Evolutionary conservation across 164 flowering plant species (phyloP).

Genomic region (Magnolia officinalis): DNA sequence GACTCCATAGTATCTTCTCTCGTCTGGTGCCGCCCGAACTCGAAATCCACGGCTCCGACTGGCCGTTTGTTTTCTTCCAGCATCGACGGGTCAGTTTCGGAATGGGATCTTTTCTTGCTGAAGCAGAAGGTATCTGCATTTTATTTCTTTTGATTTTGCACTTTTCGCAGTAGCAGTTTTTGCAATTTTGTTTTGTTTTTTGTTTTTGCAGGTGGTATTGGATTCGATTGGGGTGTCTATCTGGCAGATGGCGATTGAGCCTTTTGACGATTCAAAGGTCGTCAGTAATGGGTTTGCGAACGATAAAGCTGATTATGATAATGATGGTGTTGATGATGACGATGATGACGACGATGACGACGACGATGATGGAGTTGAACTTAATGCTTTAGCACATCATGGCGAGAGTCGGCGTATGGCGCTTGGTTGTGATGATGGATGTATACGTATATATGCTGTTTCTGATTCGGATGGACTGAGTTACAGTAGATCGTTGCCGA

Average conservation of each 20-base stretch:
- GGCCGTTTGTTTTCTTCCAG: slow-evolving; percentile 68
- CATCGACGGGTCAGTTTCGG: slow-evolving; percentile 72
- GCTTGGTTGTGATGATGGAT: slow-evolving; percentile 90
- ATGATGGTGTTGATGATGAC: background rate
- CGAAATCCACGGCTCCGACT: slow-evolving; percentile 21
- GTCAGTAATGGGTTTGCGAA: slow-evolving; percentile 53
- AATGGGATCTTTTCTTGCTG: slow-evolving; percentile 77
- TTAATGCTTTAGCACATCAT: slow-evolving; percentile 24
- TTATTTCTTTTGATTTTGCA: background rate
- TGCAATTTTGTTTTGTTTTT: background rate
- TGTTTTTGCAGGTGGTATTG: slow-evolving; percentile 52
- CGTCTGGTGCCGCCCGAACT: slow-evolving; percentile 48
- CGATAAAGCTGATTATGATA: slow-evolving; percentile 25
- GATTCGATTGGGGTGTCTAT: slow-evolving; percentile 79
- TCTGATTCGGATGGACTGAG: slow-evolving; percentile 50
- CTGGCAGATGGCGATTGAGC: slow-evolving; percentile 93
- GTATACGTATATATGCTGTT: slow-evolving; percentile 60
- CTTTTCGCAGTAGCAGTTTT: background rate
- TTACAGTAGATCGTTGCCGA: slow-evolving; percentile 63
- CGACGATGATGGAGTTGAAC: slow-evolving; percentile 40
- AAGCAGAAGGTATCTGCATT: slow-evolving; percentile 47
- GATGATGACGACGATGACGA: slow-evolving; percentile 23
- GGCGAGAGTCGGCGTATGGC: slow-evolving; percentile 44
- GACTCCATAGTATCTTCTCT: slow-evolving; percentile 64
- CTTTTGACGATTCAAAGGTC: slow-evolving; percentile 24